A percentile compares a stretch with the other conserved stretches of the same genome.
Evolutionary conservation across 257 asterid genomes (phyloP).

Genomic region (Eustoma russellianum): DNA sequence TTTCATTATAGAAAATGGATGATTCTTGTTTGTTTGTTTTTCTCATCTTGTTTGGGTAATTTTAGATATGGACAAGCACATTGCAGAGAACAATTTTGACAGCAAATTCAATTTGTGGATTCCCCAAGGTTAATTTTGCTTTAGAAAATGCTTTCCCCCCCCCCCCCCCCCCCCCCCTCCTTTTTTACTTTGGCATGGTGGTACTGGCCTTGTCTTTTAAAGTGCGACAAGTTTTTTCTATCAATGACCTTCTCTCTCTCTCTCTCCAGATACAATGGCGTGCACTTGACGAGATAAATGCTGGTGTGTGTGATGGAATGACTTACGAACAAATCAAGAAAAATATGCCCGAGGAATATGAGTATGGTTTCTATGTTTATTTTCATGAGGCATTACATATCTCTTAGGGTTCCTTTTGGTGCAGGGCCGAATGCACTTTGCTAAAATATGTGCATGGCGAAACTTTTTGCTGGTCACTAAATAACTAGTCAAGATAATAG

Average conservation of each 20-base stretch:
- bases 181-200: background rate
- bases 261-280: conserved; percentile 92
- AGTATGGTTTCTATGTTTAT: conserved; percentile 34
- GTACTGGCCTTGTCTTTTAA: background rate
- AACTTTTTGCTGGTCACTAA: too few relatives aligned
- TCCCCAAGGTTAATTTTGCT: conserved; percentile 68
- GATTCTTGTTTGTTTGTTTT: too few relatives aligned
- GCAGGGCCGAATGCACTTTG: background rate
- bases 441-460: too few relatives aligned
- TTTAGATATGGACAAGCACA: conserved; percentile 98
- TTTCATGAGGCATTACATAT: background rate
- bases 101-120: conserved; percentile 77
- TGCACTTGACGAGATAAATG: conserved; percentile 95
- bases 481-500: too few relatives aligned
- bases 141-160: background rate
- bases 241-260: conserved; percentile 7
- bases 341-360: conserved; percentile 95
- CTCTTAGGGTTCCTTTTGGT: too few relatives aligned
- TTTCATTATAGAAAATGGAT: conserved; percentile 17
- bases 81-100: conserved; percentile 92
- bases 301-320: conserved; percentile 98
- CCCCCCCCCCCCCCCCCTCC: too few relatives aligned
- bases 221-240: background rate
- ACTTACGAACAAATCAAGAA: conserved; percentile 96
- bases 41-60: too few relatives aligned